A percentile compares a stretch with the other conserved stretches of the same genome.
These are phyloP conservation scores for Catenaria anguillulae DNA, from an alignment of 371 early-diverging fungal genomes.

Conservation along the genomic window DNA sequence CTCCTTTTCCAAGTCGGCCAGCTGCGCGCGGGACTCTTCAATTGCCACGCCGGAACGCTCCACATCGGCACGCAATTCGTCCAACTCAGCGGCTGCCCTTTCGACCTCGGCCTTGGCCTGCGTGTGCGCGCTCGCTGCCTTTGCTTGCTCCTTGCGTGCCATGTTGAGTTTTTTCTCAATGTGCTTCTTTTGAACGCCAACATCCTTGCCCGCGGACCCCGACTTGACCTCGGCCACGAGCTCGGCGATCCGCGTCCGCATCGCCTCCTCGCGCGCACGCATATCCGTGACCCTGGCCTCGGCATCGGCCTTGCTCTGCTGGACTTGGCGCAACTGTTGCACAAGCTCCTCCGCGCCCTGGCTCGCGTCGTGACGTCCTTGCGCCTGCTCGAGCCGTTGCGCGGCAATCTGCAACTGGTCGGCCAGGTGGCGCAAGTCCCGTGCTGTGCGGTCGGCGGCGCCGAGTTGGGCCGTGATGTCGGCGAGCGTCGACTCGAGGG, in stretches of 20 bases:
- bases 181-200: conserved; percentile 63
- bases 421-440: conserved; percentile 47
- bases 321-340: neutral
- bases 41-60: conserved; percentile 22
- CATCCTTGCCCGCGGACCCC: conserved; percentile 79
- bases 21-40: conserved; percentile 24
- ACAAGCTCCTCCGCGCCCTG: neutral
- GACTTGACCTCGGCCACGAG: conserved; percentile 55
- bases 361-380: neutral
- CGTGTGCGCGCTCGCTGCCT: conserved; percentile 53
- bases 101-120: conserved; percentile 45
- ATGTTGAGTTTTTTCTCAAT: conserved; percentile 54
- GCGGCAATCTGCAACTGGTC: conserved; percentile 57
- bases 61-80: conserved; percentile 15
- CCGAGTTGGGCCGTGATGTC: neutral
- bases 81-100: conserved; percentile 14
- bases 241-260: conserved; percentile 16
- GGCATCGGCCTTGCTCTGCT: conserved; percentile 17
- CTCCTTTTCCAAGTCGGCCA: conserved; percentile 9
- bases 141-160: conserved; percentile 37
- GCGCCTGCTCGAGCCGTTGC: conserved; percentile 34
- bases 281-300: conserved; percentile 13
- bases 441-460: conserved; percentile 31
- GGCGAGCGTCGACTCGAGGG: conserved; percentile 23
- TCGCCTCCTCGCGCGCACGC: conserved; percentile 26